phyloP scores from a whole-genome alignment of 2,329 filamentous ascomycete genomes.

The Blastomyces percursus region DNA sequence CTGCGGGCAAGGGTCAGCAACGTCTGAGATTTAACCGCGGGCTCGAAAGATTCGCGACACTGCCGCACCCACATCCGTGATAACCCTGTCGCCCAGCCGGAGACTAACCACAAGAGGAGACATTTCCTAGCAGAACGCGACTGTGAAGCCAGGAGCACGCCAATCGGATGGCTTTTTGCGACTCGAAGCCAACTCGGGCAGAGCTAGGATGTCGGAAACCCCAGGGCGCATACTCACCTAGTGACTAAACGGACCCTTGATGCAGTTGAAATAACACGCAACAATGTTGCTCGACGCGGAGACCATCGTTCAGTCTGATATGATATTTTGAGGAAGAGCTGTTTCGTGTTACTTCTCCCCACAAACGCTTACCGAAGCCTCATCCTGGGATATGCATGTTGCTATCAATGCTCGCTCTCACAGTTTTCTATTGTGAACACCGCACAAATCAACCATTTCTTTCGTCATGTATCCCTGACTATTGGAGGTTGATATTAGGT shows the following conservation, averaged over 20 bases:
- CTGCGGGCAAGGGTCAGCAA: not conserved
- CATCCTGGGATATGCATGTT: not conserved
- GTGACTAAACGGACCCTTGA: not conserved
- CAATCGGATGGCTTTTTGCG: not conserved
- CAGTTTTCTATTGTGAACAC: not conserved
- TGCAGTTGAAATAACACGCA: not conserved
- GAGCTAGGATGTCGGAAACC: not conserved
- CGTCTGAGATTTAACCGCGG: not conserved
- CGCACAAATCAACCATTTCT: not conserved
- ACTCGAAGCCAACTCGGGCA: not conserved
- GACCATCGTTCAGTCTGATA: not conserved
- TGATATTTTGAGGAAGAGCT: not conserved
- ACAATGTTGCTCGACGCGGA: not conserved
- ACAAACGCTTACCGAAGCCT: not conserved
- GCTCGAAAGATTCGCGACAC: not conserved
- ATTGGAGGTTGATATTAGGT: not conserved
- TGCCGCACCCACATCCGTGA: not conserved
- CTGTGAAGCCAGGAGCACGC: not conserved
- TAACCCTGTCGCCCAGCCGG: not conserved
- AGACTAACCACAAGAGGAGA: not conserved
- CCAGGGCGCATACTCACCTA: not conserved
- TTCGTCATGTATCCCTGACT: not conserved
- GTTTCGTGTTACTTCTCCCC: not conserved
- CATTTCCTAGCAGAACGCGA: not conserved
- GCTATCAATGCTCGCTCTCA: not conserved